Evolutionary conservation across 176 grass and related monocot species (phyloP), one percentile per base, ranked within the genome.

Genomic region (Alopecurus myosuroides): DNA sequence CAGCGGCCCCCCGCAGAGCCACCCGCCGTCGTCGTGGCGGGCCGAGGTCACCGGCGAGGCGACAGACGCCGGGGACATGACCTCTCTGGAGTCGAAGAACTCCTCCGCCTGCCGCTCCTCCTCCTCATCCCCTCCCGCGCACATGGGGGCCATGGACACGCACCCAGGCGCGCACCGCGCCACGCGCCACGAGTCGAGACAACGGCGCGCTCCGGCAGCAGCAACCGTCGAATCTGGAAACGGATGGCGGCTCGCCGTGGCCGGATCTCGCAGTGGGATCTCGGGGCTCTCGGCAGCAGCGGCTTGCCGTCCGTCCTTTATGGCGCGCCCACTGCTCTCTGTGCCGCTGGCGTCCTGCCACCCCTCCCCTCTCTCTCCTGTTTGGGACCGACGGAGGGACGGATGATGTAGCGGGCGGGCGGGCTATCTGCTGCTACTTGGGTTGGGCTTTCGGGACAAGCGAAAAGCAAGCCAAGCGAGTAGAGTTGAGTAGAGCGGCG

Each of bases 1-100:
- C 52, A 77, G 57, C 11, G 80, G 1, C 28, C 84, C 83, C 26
- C 12, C 69, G 11, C 23, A 68, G 46, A 53, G 36, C 78, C 88
- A 85, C n/a, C 74, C 65, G 19, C 40, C 76, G 52, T 1, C 41
- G 70, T 79, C 28, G 13, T 79, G 63, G 81, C 70, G 87, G 49
- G 80, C 74, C 14, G 80, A 89, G 76, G 70, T 85, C 23, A 55
- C 70, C 66, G 89, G 87, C 17, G 86, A 88, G 33, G 87, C 90
- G 37, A 78, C 62, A 46, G 85, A 90, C 60, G 81, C 49, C 49
- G 92, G 80, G n/a, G 89, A 93, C 8, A 98, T 30, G 37, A 86
- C 88, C 87, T 96, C 97, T 74, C 69, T 92, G 2, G 97, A 83
- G 64, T 99, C 97, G 33, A 96, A 95, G 89, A 99, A 96, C 80